Evolutionary conservation across 768 basidiomycete genomes (phyloP).

Genomic region (Lentinus brumalis): DNA sequence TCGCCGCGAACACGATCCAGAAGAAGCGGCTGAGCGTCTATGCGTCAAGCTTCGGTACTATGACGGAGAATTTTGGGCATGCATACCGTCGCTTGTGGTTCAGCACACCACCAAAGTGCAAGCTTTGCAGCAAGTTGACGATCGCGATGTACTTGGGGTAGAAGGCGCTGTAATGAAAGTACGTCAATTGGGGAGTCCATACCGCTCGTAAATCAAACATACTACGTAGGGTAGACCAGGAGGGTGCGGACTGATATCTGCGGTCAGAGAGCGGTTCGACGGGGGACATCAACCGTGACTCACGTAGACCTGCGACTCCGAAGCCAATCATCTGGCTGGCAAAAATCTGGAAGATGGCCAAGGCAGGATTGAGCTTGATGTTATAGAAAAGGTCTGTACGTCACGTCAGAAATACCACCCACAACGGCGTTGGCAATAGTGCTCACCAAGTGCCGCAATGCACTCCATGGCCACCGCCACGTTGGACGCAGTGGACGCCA

Average conservation of each 20-base stretch:
- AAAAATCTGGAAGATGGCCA: constrained; percentile 59
- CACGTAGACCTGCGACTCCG: constrained; percentile 33
- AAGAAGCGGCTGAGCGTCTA: constrained; percentile 43
- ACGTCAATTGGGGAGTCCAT: neutral
- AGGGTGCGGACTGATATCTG: constrained; percentile 42
- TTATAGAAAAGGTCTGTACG: constrained; percentile 52
- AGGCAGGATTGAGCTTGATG: constrained; percentile 47
- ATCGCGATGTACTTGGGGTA: constrained; percentile 55
- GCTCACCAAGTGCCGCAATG: constrained; percentile 56
- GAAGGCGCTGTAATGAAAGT: constrained; percentile 37
- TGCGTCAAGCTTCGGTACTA: neutral
- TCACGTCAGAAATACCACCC: neutral
- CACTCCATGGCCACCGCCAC: constrained; percentile 61
- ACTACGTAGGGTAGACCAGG: constrained; percentile 57
- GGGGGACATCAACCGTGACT: constrained; percentile 2
- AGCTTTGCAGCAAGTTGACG: constrained; percentile 52
- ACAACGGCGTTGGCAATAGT: neutral
- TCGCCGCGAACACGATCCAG: constrained; percentile 54
- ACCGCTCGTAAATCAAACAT: constrained; percentile 8
- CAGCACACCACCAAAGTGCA: constrained; percentile 52
- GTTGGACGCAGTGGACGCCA: constrained; percentile 58
- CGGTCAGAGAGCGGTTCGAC: neutral
- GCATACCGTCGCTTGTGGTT: constrained; percentile 47
- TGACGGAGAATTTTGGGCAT: neutral
- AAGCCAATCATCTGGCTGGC: constrained; percentile 45